Evolutionary conservation across 2,329 filamentous ascomycete genomes (phyloP), one percentile per base, ranked within the genome.

Genomic region (Cercospora sp.): DNA sequence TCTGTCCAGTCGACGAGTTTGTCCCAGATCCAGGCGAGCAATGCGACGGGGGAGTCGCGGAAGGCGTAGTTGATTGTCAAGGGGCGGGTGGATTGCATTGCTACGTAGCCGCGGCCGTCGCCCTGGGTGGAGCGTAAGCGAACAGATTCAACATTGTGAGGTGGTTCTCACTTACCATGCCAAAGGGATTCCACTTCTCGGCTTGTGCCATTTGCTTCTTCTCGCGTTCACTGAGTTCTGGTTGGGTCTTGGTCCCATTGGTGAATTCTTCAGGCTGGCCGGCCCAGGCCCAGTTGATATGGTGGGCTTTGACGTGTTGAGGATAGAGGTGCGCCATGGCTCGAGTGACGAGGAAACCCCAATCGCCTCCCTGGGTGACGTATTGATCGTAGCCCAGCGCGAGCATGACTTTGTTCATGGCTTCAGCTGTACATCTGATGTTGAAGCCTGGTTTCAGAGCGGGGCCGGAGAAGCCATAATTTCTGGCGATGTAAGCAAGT

Each of bases 1-100:
- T 94, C 91, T 0, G 88, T 88, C 91, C 91, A 94, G 72, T 91
- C 89, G 71, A 90, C 87, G 51, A 94, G 80, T 76, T 94, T 94
- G 79, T 94, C 92, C 72, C 91, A 91, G 33, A 94, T 88, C 91
- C 91, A 94, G 0, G 90, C 87, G 1, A 94, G 81, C 4, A 92
- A 80, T 3, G 58, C 60, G 0, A 91, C 86, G 0, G 91, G 92
- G 3, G 86, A 89, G 76, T 93, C 90, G 0, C 86, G 83, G 3
- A 94, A 82, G 0, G 83, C 87, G 73, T 91, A 91, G 0, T 89
- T 89, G 0, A 94, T 75, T 0, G 91, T 94, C 60, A 91, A 87
- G 0, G 91, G 91, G 66, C 89, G 89, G 0, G 90, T 93, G 16
- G 80, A 80, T 72, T 92, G 89, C 68, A 86, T 79, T 1, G 82